Evolutionary conservation across 768 basidiomycete genomes (phyloP), one percentile per base, ranked within the genome.

Genomic region (Amanita rimosa): DNA sequence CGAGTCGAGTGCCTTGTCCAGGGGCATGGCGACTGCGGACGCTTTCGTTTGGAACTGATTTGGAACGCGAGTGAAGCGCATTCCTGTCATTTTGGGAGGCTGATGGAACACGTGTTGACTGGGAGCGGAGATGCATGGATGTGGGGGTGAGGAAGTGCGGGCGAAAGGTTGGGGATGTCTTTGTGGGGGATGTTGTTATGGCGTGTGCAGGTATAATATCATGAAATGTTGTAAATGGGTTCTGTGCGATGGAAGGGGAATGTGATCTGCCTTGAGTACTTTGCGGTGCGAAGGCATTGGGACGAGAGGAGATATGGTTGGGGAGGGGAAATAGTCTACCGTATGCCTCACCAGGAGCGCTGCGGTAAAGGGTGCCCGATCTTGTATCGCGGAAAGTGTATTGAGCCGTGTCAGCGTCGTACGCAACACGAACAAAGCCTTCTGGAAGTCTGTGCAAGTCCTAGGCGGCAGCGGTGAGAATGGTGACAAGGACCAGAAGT

Each of bases 321-420:
- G 57, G 29, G 10, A 74, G 59, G 21, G 71, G 69, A 4, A 47
- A 67, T 40, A 79, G 60, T 1, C 57, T 53, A 7, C 77, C 77
- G 44, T 74, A 77, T 17, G 64, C 54, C 29, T 61, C 62, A n/a
- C 71, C 71, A 0, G 75, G 69, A 22, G 65, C 64, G 24, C 71
- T 67, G 41, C 65, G 57, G 57, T 76, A 79, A 3, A 70, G 55
- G 11, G 60, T 61, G 0, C 76, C 77, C 9, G 48, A 35, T 3
- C 67, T 56, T 2, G 53, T 52, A 48, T 80, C 77, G 27, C 64
- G 56, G 44, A 78, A 80, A 3, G 67, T 72, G 50, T 78, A 79
- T 11, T 64, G 60, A n/a, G 65, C 57, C 0, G 71, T 67, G 47
- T 80, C 78, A 0, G 74, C 67, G 52, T 81, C 78, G 48, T 79